Conservation (phyloP, 176 grass and related monocot species). For the Lolium multiflorum region DNA sequence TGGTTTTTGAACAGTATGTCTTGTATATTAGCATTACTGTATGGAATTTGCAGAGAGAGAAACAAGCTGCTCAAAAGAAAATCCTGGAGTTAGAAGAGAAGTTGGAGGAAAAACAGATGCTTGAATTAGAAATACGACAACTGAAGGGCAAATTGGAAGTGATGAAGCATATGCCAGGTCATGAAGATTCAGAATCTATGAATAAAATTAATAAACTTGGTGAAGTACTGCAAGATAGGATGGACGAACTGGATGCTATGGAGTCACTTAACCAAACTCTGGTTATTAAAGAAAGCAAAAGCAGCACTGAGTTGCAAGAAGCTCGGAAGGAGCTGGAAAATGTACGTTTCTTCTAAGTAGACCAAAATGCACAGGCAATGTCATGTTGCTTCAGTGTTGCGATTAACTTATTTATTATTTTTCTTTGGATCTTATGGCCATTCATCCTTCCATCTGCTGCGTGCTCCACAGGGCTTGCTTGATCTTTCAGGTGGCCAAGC, state of each 20-base stretch:
- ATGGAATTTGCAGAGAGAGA: constrained; percentile 26
- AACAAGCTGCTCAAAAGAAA: constrained; percentile 10
- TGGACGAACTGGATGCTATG: constrained; percentile 31
- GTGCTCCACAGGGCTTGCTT: constrained; percentile 27
- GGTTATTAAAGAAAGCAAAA: constrained; percentile 32
- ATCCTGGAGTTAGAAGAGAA: constrained; percentile 18
- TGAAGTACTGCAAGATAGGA: constrained; percentile 25
- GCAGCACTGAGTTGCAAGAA: constrained; percentile 18
- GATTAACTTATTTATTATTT: not conserved
- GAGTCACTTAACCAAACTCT: constrained; percentile 32
- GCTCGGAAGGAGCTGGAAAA: constrained; percentile 36
- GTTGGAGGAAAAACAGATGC: constrained; percentile 25
- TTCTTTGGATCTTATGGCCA: not conserved
- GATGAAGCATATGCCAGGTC: constrained; percentile 30
- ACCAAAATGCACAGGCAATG: not conserved
- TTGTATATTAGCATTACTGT: not conserved
- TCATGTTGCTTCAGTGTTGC: not conserved
- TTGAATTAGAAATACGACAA: constrained; percentile 33
- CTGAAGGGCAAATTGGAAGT: constrained; percentile 30
- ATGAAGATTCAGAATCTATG: constrained; percentile 4
- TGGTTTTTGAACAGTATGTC: not conserved
- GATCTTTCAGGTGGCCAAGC: not conserved
- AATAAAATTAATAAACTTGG: constrained; percentile 4
- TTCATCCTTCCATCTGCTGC: not conserved
- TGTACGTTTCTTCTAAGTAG: not conserved